Conservation (phyloP, 169 alveolate genomes). For the Babesia bigemina region DNA sequence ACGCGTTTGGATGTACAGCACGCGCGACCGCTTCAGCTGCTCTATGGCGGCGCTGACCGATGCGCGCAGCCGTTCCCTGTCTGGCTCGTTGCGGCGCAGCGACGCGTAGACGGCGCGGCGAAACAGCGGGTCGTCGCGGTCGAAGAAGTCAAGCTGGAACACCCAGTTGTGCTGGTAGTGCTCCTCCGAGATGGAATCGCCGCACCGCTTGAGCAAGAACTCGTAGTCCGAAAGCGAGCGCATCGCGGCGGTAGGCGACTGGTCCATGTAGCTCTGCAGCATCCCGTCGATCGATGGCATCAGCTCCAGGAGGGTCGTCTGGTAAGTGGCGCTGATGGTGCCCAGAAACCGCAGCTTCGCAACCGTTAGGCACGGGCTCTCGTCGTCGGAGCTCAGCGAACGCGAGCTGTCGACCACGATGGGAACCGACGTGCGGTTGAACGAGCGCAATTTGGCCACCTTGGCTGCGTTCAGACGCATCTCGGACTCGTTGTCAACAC, state of each 20-base stretch:
- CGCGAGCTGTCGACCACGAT: slow-evolving; percentile 46
- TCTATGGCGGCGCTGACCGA: slow-evolving; percentile 1
- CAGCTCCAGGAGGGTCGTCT: slow-evolving; percentile 47
- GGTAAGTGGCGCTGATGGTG: slow-evolving; percentile 34
- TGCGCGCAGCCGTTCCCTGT: slow-evolving; percentile 7
- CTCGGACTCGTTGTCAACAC: not conserved
- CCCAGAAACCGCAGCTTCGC: slow-evolving; percentile 26
- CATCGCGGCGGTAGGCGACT: not conserved
- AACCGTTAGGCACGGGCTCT: slow-evolving; percentile 12
- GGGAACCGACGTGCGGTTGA: slow-evolving; percentile 13
- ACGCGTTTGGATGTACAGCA: slow-evolving; percentile 36
- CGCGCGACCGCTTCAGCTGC: slow-evolving; percentile 41
- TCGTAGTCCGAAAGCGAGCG: slow-evolving; percentile 18
- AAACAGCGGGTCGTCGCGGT: slow-evolving; percentile 52
- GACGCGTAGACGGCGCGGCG: slow-evolving; percentile 45
- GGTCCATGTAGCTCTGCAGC: slow-evolving; percentile 23
- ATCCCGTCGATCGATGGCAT: slow-evolving; percentile 32
- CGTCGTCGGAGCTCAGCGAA: slow-evolving; percentile 24
- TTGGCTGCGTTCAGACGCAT: slow-evolving; percentile 8
- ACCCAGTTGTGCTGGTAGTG: slow-evolving; percentile 41
- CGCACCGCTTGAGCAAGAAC: slow-evolving; percentile 22
- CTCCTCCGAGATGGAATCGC: slow-evolving; percentile 29
- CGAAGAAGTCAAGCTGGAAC: slow-evolving; percentile 63
- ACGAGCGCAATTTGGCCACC: slow-evolving; percentile 24
- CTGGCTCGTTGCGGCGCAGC: slow-evolving; percentile 3